Evolutionary conservation across 331 rosid species (phyloP), one percentile per base, ranked within the genome.

Genomic region (Telfairia occidentalis): DNA sequence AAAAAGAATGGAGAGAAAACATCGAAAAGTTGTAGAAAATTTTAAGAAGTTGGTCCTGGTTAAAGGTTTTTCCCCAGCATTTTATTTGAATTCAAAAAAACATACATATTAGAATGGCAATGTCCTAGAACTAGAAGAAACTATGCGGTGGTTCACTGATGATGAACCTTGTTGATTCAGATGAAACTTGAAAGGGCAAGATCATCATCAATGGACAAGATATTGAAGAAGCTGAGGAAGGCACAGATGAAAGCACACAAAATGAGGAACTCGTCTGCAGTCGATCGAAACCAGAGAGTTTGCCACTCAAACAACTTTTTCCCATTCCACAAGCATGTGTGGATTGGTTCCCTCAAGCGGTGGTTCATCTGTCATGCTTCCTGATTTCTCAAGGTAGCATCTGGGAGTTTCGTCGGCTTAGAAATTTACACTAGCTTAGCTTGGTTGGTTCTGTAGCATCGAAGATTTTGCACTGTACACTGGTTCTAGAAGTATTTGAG

Each of bases 171-270:
- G 28, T 78, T 60, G 78, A 60, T 61, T 78, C 96, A 92, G 98
- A 81, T 90, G 96, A 86, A 87, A 76, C 81, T 90, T 79, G 98
- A 92, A 78, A 90, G 83, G 92, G 89, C 81, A 82, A 89, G 88
- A 84, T 86, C 96, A 1, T 84, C 90, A 18, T 80, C 91, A 7
- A 86, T 92, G 89, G 94, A 92, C 32, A 92, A 83, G 90, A 90
- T 92, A 64, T 70, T 83, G 80, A 85, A 81, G 83, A 89, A 86
- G 80, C 85, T 90, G 84, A 87, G 92, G 79, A 81, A 76, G 73
- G 89, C 93, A 11, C 90, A 89, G 82, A 80, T 81, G 76, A 87
- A 82, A 84, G 96, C 97, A 49, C 89, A 86, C 79, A 82, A 82
- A 71, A 89, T 87, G 96, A 87, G 96, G 85, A 80, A 82, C 84